Base-by-base conservation (phyloP, 768 basidiomycete genomes). In the Tulasnella sp. region DNA sequence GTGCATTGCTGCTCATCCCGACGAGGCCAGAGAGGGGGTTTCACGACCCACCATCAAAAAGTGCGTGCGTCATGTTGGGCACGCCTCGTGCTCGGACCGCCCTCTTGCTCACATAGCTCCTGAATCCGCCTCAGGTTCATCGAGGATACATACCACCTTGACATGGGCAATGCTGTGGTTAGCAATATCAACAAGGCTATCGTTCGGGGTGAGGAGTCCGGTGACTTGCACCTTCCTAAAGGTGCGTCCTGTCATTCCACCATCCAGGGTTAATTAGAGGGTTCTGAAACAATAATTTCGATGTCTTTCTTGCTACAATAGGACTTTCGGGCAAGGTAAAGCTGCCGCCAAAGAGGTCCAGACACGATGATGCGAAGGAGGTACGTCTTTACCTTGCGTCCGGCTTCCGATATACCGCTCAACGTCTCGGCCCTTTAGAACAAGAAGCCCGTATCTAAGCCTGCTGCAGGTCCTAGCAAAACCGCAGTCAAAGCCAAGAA, bases 41-140 rank as follows among this genome's bases (percentile, higher is more conserved):
- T 60, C 59, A 15, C 59, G 59, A 27, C 59, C 59, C 6, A 60
- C 59, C 32, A 60, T 60, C 36, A 60, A 60, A 46, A 60, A 60
- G 59, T 60, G 32, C 39, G 50, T 46, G 49, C 58, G 25, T 37
- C 54, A 56, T 46, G 55, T 19, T 32, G 29, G 25, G 17, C 3
- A 21, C 32, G 34, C 52, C 52, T 27, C 52, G 52, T 54, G 52
- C 39, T 31, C 25, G 29, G 39, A 54, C n/a, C 11, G 42, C 19
- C 50, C 15, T 17, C 19, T 17, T 11, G 32, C 7, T 52, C 50
- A 31, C 50, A 49, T 19, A 9, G 17, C 25, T 34, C 23, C 23
- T 57, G 9, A 11, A 45, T 57, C 25, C 5, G 27, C 40, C 45
- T 40, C 42, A 60, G 59, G 53, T 60, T 45, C 43, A 43, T 60